Conservation (phyloP, 1,284 basidiomycete genomes). For the Rhizoctonia solani region DNA sequence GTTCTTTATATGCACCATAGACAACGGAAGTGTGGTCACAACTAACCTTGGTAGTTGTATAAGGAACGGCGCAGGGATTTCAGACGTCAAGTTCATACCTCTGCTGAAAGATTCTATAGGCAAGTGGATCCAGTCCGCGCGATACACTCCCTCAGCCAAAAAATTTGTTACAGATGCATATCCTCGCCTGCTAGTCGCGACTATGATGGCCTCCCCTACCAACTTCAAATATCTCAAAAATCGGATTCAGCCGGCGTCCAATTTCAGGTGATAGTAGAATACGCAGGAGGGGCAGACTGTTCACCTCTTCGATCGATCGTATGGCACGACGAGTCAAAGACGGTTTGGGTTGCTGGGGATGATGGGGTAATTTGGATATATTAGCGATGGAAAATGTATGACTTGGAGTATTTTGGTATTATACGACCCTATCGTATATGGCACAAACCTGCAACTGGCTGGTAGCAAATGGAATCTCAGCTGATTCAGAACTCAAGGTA, state of each 20-base stretch:
- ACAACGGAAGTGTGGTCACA: neutral
- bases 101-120: neutral
- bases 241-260: neutral
- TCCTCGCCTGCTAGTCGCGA: neutral
- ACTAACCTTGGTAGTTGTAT: slow-evolving; percentile 4
- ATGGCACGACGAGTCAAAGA: neutral
- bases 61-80: slow-evolving; percentile 9
- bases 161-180: neutral
- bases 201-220: slow-evolving; percentile 22
- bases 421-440: too few species aligned
- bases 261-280: slow-evolving; percentile 9
- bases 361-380: slow-evolving; percentile 17
- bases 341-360: slow-evolving; percentile 19
- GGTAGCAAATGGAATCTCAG: too few species aligned
- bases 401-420: too few species aligned
- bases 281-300: slow-evolving; percentile 15
- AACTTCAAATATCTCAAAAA: neutral
- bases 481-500: too few species aligned
- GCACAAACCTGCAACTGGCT: too few species aligned
- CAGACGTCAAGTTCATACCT: slow-evolving; percentile 2
- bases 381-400: neutral
- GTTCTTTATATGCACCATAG: slow-evolving; percentile 1
- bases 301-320: slow-evolving; percentile 1
- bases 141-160: neutral
- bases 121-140: neutral